Evolutionary conservation across 1,284 basidiomycete species (phyloP).

Genomic region (Hemileia vastatrix): DNA sequence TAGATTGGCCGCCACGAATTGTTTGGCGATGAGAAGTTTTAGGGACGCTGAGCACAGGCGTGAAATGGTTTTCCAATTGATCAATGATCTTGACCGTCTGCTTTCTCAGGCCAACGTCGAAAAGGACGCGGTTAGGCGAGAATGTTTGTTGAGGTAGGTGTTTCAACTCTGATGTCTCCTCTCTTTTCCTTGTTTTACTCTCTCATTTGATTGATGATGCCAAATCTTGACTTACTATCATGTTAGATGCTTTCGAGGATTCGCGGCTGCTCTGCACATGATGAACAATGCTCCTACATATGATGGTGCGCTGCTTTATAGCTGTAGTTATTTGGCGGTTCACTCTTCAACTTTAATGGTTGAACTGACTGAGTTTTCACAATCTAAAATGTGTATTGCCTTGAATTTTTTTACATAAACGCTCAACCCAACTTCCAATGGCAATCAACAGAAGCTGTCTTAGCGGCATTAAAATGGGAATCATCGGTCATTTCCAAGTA

Average conservation of each 20-base stretch:
- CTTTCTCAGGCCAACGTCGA: conserved; percentile 9
- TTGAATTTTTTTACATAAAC: no score
- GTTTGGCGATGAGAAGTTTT: conserved; percentile 12
- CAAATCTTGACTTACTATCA: no score
- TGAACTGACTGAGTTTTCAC: not conserved
- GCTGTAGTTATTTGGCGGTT: not conserved
- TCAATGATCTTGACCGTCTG: conserved; percentile 13
- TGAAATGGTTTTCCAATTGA: conserved; percentile 16
- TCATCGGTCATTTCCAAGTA: conserved; percentile 20
- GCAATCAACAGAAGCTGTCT: conserved; percentile 6
- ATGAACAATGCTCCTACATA: conserved; percentile 17
- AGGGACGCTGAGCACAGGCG: conserved; percentile 16
- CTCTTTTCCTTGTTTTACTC: not conserved
- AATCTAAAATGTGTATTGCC: not conserved
- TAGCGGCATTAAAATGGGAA: conserved; percentile 20
- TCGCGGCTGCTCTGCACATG: conserved; percentile 16
- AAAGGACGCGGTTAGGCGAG: conserved; percentile 7
- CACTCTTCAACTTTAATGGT: not conserved
- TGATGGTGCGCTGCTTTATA: conserved; percentile 22
- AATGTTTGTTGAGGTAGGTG: conserved; percentile 11
- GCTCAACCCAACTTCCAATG: not conserved
- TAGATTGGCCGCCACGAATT: conserved; percentile 12
- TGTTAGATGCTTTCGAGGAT: conserved; percentile 17
- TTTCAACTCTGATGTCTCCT: not conserved
- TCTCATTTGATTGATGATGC: not conserved